Evolutionary conservation across 768 basidiomycete species (phyloP).

Genomic region (Termitomyces eurrhizus): DNA sequence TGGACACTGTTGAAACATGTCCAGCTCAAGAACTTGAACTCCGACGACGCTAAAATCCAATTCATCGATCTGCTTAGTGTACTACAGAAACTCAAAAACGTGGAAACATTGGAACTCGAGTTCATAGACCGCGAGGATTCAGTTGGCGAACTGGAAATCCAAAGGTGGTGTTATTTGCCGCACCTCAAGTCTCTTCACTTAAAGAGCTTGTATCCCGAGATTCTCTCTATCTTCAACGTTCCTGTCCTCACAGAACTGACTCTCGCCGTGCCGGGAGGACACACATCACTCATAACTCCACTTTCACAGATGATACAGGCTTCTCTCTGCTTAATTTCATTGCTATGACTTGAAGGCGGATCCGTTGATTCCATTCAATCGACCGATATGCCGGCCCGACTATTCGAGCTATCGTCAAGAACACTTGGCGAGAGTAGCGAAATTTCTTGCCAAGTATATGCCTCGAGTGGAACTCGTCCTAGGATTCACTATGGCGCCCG

Average conservation of each 20-base stretch:
- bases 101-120: neutral
- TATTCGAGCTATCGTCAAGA: neutral
- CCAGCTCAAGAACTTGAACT: neutral
- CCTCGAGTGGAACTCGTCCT: neutral
- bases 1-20: neutral
- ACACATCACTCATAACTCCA: neutral
- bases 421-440: neutral
- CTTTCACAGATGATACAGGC: neutral
- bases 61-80: neutral
- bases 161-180: neutral
- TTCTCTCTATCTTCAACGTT: neutral
- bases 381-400: neutral
- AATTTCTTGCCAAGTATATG: neutral
- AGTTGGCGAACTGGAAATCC: too few relatives aligned
- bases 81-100: neutral
- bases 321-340: neutral
- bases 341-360: neutral
- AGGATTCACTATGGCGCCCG: neutral
- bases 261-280: neutral
- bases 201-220: neutral
- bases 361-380: neutral
- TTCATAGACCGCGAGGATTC: neutral
- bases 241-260: neutral
- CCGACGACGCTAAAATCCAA: too few relatives aligned
- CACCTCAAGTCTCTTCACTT: neutral